Evolutionary conservation across 305 asterid genomes (phyloP).

Genomic region (Fraxinus ornus): DNA sequence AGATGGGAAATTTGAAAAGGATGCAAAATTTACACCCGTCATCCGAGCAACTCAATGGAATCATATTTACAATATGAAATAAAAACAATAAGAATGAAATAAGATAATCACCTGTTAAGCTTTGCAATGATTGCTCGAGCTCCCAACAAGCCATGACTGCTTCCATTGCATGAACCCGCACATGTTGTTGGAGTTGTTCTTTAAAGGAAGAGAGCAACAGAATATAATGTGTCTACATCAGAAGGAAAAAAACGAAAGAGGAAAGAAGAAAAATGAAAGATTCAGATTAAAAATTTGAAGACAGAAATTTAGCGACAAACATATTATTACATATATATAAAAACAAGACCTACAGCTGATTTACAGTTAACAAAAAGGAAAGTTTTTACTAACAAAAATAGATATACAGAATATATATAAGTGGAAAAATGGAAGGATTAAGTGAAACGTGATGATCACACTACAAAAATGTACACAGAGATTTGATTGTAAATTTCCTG

Average conservation of each 20-base stretch:
- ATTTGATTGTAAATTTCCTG: background rate
- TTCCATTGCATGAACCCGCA: slow-evolving; percentile 99
- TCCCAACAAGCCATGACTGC: slow-evolving; percentile 99
- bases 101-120: slow-evolving; percentile 68
- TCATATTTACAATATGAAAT: slow-evolving; percentile 8
- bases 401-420: background rate
- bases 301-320: background rate
- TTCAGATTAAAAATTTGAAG: background rate
- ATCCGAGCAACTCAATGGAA: background rate
- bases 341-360: background rate
- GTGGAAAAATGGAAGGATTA: background rate
- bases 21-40: background rate
- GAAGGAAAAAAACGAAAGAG: slow-evolving; percentile 9
- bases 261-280: background rate
- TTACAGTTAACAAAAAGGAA: background rate
- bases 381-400: background rate
- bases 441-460: background rate
- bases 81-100: slow-evolving; percentile 3
- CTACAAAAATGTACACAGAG: background rate
- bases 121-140: slow-evolving; percentile 94
- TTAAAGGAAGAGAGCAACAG: slow-evolving; percentile 88
- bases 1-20: background rate
- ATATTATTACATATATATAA: background rate
- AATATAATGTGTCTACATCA: slow-evolving; percentile 75
- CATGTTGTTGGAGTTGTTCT: slow-evolving; percentile 98